Evolutionary conservation across 2,329 filamentous ascomycete species (phyloP).

Genomic region (Dryadomyces quercus-mongolicae): DNA sequence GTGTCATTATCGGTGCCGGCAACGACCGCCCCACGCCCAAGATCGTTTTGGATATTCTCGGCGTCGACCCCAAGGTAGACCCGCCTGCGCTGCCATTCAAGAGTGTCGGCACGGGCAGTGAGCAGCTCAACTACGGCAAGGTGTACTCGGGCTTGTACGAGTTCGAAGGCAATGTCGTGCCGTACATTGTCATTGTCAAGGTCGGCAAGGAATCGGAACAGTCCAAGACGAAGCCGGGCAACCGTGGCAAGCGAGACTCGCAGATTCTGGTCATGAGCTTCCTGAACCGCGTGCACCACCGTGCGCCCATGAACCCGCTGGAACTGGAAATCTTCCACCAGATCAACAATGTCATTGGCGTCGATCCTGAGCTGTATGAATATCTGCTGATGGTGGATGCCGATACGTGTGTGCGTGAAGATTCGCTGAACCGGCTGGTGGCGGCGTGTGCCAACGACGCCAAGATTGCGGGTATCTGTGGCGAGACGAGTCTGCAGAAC

Average conservation of each 20-base stretch:
- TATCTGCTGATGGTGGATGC: constrained; percentile 97
- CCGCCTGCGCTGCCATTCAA: constrained; percentile 90
- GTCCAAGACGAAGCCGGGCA: constrained; percentile 81
- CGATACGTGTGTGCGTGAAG: constrained; percentile 86
- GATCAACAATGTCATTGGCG: constrained; percentile 97
- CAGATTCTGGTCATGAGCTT: constrained; percentile 95
- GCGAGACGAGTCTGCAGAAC: constrained; percentile 91
- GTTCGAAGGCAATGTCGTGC: constrained; percentile 93
- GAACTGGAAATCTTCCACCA: constrained; percentile 98
- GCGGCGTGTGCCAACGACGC: constrained; percentile 87
- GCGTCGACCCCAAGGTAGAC: constrained; percentile 92
- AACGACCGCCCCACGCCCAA: constrained; percentile 96
- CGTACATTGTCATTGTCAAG: constrained; percentile 92
- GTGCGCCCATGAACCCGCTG: constrained; percentile 84
- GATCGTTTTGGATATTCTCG: constrained; percentile 93
- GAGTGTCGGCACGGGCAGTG: constrained; percentile 75
- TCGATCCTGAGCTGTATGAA: constrained; percentile 94
- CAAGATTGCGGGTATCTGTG: constrained; percentile 94
- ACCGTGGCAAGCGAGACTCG: constrained; percentile 96
- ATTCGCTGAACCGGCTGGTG: constrained; percentile 84
- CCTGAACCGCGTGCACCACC: constrained; percentile 93
- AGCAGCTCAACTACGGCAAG: constrained; percentile 96
- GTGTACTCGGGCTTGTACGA: constrained; percentile 98
- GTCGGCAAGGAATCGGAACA: constrained; percentile 96
- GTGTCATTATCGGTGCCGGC: constrained; percentile 89